These are phyloP conservation scores for Stereum hirsutum DNA, from an alignment of 1,284 basidiomycete species.

Conservation along the genomic window DNA sequence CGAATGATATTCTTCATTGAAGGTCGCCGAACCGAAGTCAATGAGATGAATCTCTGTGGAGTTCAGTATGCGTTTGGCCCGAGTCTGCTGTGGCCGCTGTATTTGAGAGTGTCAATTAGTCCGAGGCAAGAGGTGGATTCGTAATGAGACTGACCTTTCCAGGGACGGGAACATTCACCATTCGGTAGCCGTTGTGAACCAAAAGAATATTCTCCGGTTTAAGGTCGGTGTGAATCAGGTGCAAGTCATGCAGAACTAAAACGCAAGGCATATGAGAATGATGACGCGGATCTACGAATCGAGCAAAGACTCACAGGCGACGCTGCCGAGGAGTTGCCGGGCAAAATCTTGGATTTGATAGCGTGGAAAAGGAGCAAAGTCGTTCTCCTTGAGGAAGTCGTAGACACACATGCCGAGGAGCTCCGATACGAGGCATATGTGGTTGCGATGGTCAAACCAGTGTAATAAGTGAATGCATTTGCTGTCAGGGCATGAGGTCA, in stretches of 20 bases:
- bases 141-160: slow-evolving; percentile 37
- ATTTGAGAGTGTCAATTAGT: not conserved
- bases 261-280: slow-evolving; percentile 2
- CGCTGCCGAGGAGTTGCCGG: slow-evolving; percentile 84
- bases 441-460: slow-evolving; percentile 96
- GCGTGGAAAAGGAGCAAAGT: slow-evolving; percentile 93
- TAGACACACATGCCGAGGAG: slow-evolving; percentile 97
- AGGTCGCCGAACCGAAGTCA: slow-evolving; percentile 98
- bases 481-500: slow-evolving; percentile 33
- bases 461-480: slow-evolving; percentile 97
- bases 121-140: slow-evolving; percentile 8
- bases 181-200: slow-evolving; percentile 75
- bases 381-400: slow-evolving; percentile 98
- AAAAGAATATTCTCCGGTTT: slow-evolving; percentile 98
- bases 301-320: slow-evolving; percentile 69
- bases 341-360: slow-evolving; percentile 96
- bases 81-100: slow-evolving; percentile 53
- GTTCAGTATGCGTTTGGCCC: slow-evolving; percentile 69
- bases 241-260: slow-evolving; percentile 86
- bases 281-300: slow-evolving; percentile 3
- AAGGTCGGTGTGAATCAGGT: slow-evolving; percentile 95
- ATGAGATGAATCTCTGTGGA: slow-evolving; percentile 95
- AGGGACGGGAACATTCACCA: slow-evolving; percentile 44
- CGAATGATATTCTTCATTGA: slow-evolving; percentile 97
- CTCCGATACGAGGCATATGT: slow-evolving; percentile 97